Percentiles rank a stretch among this genome's conserved stretches.
These are phyloP conservation scores for Olyra latifolia DNA, from an alignment of 176 grass and related monocot species.

Conservation along the genomic window DNA sequence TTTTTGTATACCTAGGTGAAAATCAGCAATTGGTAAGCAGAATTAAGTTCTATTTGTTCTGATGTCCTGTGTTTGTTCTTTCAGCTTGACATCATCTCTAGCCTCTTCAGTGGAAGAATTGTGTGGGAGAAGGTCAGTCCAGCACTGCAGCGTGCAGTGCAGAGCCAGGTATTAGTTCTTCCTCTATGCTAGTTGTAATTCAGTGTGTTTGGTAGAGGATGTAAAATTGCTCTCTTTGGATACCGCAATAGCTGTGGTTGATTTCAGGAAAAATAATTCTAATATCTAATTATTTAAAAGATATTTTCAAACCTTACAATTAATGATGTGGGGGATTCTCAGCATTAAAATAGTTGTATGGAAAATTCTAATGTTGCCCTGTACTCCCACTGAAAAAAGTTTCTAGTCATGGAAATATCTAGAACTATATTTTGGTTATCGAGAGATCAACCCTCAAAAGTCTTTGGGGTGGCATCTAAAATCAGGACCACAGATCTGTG, in stretches of 20 bases:
- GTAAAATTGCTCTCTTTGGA: neutral
- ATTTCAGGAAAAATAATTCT: constrained; percentile 7
- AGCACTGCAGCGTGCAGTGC: constrained; percentile 83
- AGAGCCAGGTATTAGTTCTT: constrained; percentile 66
- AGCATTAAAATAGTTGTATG: constrained; percentile 38
- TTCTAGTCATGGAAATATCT: constrained; percentile 36
- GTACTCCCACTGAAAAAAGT: constrained; percentile 5
- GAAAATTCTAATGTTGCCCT: constrained; percentile 5
- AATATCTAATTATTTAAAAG: constrained; percentile 9
- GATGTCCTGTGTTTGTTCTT: constrained; percentile 30
- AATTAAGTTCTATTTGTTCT: constrained; percentile 18
- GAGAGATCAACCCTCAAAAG: constrained; percentile 33
- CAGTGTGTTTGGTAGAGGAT: neutral
- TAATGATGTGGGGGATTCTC: constrained; percentile 20
- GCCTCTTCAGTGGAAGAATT: constrained; percentile 90
- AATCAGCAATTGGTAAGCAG: neutral
- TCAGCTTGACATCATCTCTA: constrained; percentile 92
- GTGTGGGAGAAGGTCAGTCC: constrained; percentile 93
- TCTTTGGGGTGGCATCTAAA: constrained; percentile 12
- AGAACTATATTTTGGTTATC: constrained; percentile 16
- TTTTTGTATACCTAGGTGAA: neutral
- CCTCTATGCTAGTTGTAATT: neutral
- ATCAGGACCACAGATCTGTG: neutral
- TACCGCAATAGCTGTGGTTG: neutral
- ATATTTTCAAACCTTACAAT: neutral